Base-by-base conservation (phyloP, 805 yeast species). In the Yamadazyma ubonensis region DNA sequence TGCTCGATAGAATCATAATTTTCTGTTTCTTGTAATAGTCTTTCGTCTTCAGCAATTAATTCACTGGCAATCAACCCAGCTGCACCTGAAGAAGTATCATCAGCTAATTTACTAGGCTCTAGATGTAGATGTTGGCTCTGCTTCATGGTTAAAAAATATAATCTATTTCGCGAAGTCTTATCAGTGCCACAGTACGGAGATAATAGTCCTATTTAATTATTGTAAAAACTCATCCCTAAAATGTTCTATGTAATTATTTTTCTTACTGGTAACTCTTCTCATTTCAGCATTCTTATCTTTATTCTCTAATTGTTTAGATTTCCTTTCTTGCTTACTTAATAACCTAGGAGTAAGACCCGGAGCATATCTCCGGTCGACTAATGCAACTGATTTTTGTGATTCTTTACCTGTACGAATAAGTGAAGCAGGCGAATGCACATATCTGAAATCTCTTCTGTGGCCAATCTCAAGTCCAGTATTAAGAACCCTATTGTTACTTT, bases 381-480 rank as follows among this genome's bases (percentile, higher is more conserved):
- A 79, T 18, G 86, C 76, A 27, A 89, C 81, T 0, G 96, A 83
- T 30, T 80, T 78, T 52, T 77, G 81, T 19, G 89, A 82, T 29
- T 86, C 91, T 18, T 70, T 66, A 5, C 30, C 2, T n/a, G 54
- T 59, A 8, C 46, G 26, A 2, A 47, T 29, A 15, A 44, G 38
- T 6, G 46, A 29, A 12, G 48, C 48, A 9, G 78, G 77, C 61
- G 86, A 96, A 55, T 84, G 80, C 61, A 81, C 81, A 56, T 78
- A 81, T 45, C 91, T 71, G 36, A 77, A 75, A 52, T 86, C 67
- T 1, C 89, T 71, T 48, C 98, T 72, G 59, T 91, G 96, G 0
- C 96, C 96, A 1, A 86, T 77, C 33, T 80, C 78, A 3, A 78
- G 63, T 2, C 97, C 97, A 15, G 83, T 75, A 2, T 96, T 93